phyloP scores from a whole-genome alignment of 163 green algal species.

The Scenedesmus sp. region DNA sequence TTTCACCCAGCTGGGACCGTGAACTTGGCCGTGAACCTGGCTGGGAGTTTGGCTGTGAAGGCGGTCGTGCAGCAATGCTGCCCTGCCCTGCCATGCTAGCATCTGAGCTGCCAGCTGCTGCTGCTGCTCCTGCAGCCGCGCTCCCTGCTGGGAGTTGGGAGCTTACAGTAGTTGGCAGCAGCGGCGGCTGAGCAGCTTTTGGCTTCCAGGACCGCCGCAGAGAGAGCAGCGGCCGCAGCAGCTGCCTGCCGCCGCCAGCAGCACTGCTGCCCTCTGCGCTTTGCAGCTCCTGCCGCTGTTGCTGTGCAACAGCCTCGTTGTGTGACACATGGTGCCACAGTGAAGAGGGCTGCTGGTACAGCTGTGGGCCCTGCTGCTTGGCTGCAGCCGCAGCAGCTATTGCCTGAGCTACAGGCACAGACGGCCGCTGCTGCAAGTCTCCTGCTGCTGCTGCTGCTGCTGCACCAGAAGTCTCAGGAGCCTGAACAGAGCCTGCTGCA shows the following conservation, averaged over 20 bases:
- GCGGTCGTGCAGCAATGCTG: not conserved
- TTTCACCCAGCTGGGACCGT: not conserved
- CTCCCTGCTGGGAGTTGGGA: not conserved
- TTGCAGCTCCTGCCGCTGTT: not conserved
- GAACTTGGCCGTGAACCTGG: not conserved
- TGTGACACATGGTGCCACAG: not conserved
- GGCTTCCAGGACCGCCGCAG: not conserved
- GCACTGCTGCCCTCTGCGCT: not conserved
- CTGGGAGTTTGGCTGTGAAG: not conserved
- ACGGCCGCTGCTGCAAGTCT: not conserved
- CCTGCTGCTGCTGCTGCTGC: constrained; percentile 43
- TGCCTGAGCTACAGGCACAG: constrained; percentile 26
- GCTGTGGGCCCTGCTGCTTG: not conserved
- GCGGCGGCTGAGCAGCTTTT: not conserved
- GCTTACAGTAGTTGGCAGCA: not conserved
- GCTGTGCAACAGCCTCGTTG: not conserved
- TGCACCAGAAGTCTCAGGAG: not conserved
- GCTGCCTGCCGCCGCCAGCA: not conserved
- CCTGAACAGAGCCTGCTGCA: not conserved
- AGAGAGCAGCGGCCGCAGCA: not conserved
- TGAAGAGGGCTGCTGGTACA: not conserved
- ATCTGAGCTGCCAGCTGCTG: not conserved
- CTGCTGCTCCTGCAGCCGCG: not conserved
- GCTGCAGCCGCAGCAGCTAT: constrained; percentile 11
- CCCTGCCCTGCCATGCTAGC: not conserved